Evolutionary conservation across 2,329 filamentous ascomycete species (phyloP).

Genomic region (Penicillium sp.): DNA sequence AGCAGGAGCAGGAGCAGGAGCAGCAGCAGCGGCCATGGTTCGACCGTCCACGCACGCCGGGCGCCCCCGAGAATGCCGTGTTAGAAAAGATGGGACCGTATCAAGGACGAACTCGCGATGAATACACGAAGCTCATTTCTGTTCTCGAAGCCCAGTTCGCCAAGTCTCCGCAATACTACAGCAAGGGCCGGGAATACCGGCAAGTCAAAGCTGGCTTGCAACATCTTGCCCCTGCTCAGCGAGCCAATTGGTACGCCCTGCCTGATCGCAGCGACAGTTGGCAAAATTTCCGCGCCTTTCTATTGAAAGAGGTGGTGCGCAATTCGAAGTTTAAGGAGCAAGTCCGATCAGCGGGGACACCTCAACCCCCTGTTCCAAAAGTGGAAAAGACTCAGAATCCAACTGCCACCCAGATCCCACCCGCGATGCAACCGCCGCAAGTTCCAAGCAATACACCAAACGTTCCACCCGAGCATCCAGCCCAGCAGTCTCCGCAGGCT

Average conservation of each 20-base stretch:
- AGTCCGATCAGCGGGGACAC: neutral
- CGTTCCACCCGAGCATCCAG: neutral
- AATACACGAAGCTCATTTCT: slow-evolving; percentile 2
- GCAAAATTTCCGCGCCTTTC: neutral
- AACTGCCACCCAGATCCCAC: neutral
- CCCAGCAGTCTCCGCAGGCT: neutral
- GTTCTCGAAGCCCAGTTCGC: slow-evolving; percentile 3
- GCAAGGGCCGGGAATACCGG: neutral
- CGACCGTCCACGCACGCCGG: neutral
- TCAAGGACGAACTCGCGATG: neutral
- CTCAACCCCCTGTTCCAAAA: neutral
- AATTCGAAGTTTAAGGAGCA: neutral
- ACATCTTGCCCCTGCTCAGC: neutral
- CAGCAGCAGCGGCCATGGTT: neutral
- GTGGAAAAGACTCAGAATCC: neutral
- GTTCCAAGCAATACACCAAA: neutral
- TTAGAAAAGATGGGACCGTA: neutral
- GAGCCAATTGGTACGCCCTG: neutral
- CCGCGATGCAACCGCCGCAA: neutral
- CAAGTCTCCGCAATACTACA: neutral
- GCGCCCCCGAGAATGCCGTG: neutral
- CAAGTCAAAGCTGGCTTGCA: neutral
- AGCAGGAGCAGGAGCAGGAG: neutral
- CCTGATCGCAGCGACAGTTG: neutral
- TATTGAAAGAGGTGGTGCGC: neutral